Percentiles rank a stretch among this genome's conserved stretches.
These are phyloP conservation scores for Leccinum uliginosum DNA, from an alignment of 768 basidiomycete species.

Conservation along the genomic window DNA sequence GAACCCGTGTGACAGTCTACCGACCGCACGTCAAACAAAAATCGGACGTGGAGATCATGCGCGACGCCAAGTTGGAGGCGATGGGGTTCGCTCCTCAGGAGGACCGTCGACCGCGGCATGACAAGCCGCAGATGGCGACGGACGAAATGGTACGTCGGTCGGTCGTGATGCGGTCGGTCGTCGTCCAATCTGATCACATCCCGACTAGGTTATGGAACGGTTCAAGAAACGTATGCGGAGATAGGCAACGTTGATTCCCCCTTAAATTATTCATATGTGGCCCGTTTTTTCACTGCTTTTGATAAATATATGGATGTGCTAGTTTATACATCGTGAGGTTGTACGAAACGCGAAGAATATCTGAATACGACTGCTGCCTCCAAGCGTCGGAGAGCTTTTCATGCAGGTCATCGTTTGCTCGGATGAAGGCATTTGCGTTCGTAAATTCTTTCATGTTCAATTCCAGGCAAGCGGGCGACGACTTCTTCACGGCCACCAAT, in stretches of 20 bases:
- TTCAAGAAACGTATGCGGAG: slow-evolving; percentile 96
- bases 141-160: slow-evolving; percentile 71
- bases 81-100: slow-evolving; percentile 63
- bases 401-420: too few species aligned
- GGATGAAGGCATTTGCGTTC: too few species aligned
- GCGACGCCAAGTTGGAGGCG: slow-evolving; percentile 84
- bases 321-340: too few species aligned
- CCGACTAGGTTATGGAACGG: slow-evolving; percentile 87
- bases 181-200: not conserved
- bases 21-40: slow-evolving; percentile 78
- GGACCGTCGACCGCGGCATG: slow-evolving; percentile 37
- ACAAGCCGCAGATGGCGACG: slow-evolving; percentile 78
- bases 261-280: too few species aligned
- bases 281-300: too few species aligned
- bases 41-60: slow-evolving; percentile 83
- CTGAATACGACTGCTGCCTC: too few species aligned
- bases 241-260: slow-evolving; percentile 33
- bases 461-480: too few species aligned
- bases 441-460: too few species aligned
- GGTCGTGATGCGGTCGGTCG: not conserved
- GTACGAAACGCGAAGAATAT: too few species aligned
- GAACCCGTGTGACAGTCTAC: slow-evolving; percentile 58
- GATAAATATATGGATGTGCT: too few species aligned
- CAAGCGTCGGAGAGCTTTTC: too few species aligned
- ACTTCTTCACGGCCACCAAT: too few species aligned